Conservation (phyloP, 2,329 filamentous ascomycete genomes). For the Herpomyces periplanetae region DNA sequence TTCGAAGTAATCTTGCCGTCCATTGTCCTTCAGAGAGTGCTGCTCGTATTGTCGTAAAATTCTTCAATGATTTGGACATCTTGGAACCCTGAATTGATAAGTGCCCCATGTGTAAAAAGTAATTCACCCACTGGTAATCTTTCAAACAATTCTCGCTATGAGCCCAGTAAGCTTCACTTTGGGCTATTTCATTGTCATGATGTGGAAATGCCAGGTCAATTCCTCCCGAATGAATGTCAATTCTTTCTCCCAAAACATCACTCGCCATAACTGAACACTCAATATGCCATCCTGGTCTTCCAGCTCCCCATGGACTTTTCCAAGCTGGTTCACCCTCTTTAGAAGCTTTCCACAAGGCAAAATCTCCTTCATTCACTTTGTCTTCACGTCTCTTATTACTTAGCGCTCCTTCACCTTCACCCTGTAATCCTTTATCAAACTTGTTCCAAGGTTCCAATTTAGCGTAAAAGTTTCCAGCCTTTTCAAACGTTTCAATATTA, state of each 20-base stretch:
- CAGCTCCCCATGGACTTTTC: slow-evolving; percentile 52
- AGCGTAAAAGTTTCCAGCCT: slow-evolving; percentile 46
- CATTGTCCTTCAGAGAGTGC: slow-evolving; percentile 27
- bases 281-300: slow-evolving; percentile 79
- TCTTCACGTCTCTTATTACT: slow-evolving; percentile 14
- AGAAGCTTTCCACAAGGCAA: slow-evolving; percentile 69
- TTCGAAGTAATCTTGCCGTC: slow-evolving; percentile 36
- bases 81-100: slow-evolving; percentile 58
- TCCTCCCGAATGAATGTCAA: slow-evolving; percentile 77
- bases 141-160: slow-evolving; percentile 7
- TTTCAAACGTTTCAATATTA: slow-evolving; percentile 53
- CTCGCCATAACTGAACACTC: slow-evolving; percentile 90
- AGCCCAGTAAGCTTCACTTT: slow-evolving; percentile 48
- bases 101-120: slow-evolving; percentile 85
- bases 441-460: slow-evolving; percentile 47
- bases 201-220: slow-evolving; percentile 71
- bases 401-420: slow-evolving; percentile 60
- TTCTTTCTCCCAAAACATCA: slow-evolving; percentile 37
- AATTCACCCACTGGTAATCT: slow-evolving; percentile 39
- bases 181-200: slow-evolving; percentile 66
- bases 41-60: slow-evolving; percentile 70
- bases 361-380: slow-evolving; percentile 49
- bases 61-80: slow-evolving; percentile 86
- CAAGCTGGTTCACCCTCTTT: slow-evolving; percentile 74
- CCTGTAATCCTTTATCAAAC: slow-evolving; percentile 40